Conservation (phyloP, 1,284 basidiomycete genomes). For the Puccinia sorghi region DNA sequence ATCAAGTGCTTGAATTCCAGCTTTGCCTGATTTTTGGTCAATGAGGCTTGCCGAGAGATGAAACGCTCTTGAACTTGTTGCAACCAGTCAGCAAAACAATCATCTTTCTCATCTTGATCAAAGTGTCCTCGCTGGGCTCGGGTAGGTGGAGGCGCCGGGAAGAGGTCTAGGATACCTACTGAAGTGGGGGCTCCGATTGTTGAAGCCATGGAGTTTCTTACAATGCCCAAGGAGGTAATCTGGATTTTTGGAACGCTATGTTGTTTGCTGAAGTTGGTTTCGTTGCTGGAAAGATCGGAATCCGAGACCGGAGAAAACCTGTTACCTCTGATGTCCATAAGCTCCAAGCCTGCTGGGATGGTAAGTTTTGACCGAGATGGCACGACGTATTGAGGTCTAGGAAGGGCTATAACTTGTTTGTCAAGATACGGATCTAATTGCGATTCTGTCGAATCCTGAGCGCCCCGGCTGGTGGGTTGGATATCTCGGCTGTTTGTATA, state of each 20-base stretch:
- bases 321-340: neutral
- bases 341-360: neutral
- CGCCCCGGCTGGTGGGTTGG: neutral
- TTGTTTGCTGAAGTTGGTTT: neutral
- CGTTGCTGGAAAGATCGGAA: neutral
- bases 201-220: neutral
- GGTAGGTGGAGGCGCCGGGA: constrained; percentile 7
- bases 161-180: neutral
- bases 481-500: neutral
- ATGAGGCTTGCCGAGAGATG: neutral
- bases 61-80: constrained; percentile 12
- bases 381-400: neutral
- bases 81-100: constrained; percentile 21
- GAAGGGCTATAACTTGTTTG: no score
- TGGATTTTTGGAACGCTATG: neutral
- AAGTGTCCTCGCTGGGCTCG: neutral
- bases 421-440: neutral
- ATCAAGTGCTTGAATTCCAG: constrained; percentile 11
- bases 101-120: neutral
- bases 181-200: neutral
- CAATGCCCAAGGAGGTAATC: neutral
- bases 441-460: constrained; percentile 2
- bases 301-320: neutral
- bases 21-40: neutral
- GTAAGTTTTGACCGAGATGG: neutral